Percentiles rank a stretch among this genome's conserved stretches.
Conservation (phyloP, 169 alveolate genomes). For the Cryptosporidium meleagridis region DNA sequence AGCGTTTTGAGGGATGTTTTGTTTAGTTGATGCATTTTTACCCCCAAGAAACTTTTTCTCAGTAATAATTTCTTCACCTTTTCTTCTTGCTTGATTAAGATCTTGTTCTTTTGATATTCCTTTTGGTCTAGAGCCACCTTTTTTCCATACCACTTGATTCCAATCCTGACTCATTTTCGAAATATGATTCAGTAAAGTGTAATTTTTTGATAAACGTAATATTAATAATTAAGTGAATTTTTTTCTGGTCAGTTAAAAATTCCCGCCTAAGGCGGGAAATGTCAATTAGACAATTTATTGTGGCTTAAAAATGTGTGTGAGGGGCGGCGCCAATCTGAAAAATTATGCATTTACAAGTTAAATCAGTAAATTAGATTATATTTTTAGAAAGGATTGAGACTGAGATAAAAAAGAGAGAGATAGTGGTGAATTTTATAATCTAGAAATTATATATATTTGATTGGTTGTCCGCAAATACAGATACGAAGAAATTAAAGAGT, state of each 20-base stretch:
- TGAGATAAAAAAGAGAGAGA: neutral
- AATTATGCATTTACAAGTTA: neutral
- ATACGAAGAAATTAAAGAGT: neutral
- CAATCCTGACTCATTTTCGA: conserved; percentile 54
- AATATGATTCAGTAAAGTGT: neutral
- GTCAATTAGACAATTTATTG: conserved; percentile 12
- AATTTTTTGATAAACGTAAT: neutral
- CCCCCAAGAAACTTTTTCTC: conserved; percentile 70
- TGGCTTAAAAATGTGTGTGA: conserved; percentile 2
- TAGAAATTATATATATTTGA: too few relatives aligned
- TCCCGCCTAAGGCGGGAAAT: conserved; percentile 14
- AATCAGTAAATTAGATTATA: neutral
- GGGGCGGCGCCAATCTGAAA: conserved; percentile 13
- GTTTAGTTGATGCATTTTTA: conserved; percentile 52
- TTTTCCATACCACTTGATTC: conserved; percentile 72
- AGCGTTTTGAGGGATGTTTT: conserved; percentile 34
- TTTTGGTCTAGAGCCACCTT: conserved; percentile 44
- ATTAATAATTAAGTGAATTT: neutral
- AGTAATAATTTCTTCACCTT: conserved; percentile 67
- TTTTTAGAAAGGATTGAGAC: neutral
- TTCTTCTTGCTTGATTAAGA: conserved; percentile 61
- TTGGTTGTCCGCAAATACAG: too few relatives aligned
- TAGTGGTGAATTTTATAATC: neutral
- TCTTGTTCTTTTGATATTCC: conserved; percentile 73
- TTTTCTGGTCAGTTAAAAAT: neutral